These are phyloP conservation scores for Aotearoamyces nothofagi DNA, from an alignment of 2,329 filamentous ascomycete species.

Conservation along the genomic window DNA sequence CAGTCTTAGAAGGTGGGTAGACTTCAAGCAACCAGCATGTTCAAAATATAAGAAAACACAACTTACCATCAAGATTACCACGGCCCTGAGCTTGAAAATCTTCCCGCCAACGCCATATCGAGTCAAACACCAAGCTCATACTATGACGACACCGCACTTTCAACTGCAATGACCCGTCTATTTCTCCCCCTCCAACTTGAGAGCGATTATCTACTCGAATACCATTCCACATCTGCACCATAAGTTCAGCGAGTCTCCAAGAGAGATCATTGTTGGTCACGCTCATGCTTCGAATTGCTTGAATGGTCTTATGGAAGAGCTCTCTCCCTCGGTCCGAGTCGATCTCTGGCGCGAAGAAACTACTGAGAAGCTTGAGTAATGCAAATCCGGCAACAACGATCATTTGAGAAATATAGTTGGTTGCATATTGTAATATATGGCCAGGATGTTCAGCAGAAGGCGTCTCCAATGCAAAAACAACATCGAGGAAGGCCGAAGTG, in stretches of 20 bases:
- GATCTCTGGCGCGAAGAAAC: slow-evolving; percentile 59
- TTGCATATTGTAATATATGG: slow-evolving; percentile 41
- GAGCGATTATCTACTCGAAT: slow-evolving; percentile 23
- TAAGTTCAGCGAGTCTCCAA: slow-evolving; percentile 67
- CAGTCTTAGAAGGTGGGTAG: too few relatives aligned
- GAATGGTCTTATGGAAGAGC: slow-evolving; percentile 57
- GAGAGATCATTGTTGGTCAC: slow-evolving; percentile 67
- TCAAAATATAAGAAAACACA: too few relatives aligned
- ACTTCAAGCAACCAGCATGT: too few relatives aligned
- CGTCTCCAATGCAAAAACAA: slow-evolving; percentile 35
- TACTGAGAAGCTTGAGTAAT: slow-evolving; percentile 63
- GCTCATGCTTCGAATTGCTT: slow-evolving; percentile 55
- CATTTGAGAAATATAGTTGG: slow-evolving; percentile 74
- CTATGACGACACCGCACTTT: slow-evolving; percentile 75
- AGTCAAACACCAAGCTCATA: slow-evolving; percentile 75
- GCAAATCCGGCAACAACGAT: slow-evolving; percentile 68
- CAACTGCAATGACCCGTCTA: slow-evolving; percentile 61
- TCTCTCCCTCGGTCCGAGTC: slow-evolving; percentile 52
- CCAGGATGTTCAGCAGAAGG: slow-evolving; percentile 27
- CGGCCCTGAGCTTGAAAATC: slow-evolving; percentile 60
- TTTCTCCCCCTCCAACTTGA: slow-evolving; percentile 23
- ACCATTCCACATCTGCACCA: slow-evolving; percentile 74
- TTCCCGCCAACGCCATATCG: slow-evolving; percentile 74
- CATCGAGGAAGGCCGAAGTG: slow-evolving; percentile 52
- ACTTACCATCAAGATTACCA: slow-evolving; percentile 56